Base-by-base conservation (phyloP, 2,329 filamentous ascomycete genomes). In the Exophiala calicioides region DNA sequence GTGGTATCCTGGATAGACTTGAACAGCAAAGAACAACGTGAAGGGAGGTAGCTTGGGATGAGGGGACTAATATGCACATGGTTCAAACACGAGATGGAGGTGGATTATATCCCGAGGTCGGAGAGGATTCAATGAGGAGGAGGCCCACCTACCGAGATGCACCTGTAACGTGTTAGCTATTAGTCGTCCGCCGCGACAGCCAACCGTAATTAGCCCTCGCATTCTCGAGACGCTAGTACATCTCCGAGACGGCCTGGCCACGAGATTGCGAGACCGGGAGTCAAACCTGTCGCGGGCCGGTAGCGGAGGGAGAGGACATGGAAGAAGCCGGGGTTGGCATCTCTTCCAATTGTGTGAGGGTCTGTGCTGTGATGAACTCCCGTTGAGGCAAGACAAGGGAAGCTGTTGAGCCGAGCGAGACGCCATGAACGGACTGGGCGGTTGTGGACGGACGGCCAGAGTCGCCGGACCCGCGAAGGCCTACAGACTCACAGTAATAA, bases 161-260 rank as follows among this genome's bases (percentile, higher is more conserved):
- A 44, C 23, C 20, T 23, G 15, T 18, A 23, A 19, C 18, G 24
- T 32, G 3, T 4, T 13, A 18, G 20, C 9, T 13, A 16, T 34
- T 41, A 9, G 34, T 24, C 38, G n/a, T n/a, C n/a, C n/a, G n/a
- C n/a, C n/a, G n/a, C n/a, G n/a, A n/a, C n/a, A n/a, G n/a, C n/a
- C n/a, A n/a, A n/a, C n/a, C n/a, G n/a, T n/a, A n/a, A n/a, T n/a
- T n/a, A n/a, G 29, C 13, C 18, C 32, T 29, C 9, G 15, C 38
- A 7, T 44, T 53, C 43, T n/a, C 50, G 50, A 53, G 50, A 48
- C 50, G 46, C 50, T 53, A 53, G 27, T 10, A 19, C 20, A 16
- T n/a, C 44, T 53, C 35, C 50, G 50, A 53, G 50, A 53, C 31
- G 20, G 32, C n/a, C 20, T 9, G 15, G 12, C 18, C 16, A 8